A percentile compares a stretch with the other conserved stretches of the same genome.
Evolutionary conservation across 2,329 filamentous ascomycete genomes (phyloP).

Genomic region (Clarireedia hainanense): DNA sequence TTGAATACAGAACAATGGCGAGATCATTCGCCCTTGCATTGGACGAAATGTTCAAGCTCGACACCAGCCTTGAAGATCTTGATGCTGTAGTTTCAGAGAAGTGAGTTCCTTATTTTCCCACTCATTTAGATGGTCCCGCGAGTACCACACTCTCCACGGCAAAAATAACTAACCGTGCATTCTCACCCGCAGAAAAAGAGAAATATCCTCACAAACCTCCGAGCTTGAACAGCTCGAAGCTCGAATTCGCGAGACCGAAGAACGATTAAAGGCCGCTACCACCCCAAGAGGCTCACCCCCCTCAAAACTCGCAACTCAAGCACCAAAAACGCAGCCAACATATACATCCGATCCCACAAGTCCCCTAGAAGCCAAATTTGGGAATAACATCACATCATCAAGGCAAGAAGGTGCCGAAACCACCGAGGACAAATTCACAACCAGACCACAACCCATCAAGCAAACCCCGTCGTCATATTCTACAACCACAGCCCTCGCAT

Average conservation of each 20-base stretch:
- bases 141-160: too few relatives aligned
- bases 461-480: background rate
- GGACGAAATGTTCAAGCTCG: conserved; percentile 83
- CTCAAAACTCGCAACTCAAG: background rate
- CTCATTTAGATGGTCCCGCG: background rate
- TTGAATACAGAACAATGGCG: conserved; percentile 62
- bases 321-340: background rate
- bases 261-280: conserved; percentile 48
- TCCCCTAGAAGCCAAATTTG: conserved; percentile 6
- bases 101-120: conserved; percentile 37
- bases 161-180: background rate
- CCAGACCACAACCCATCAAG: conserved; percentile 1
- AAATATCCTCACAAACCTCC: conserved; percentile 62
- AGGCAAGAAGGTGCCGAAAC: background rate
- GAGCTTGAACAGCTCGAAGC: conserved; percentile 84
- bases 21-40: conserved; percentile 80
- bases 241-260: conserved; percentile 76
- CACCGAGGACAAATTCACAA: background rate
- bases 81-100: conserved; percentile 72
- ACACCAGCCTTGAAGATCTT: conserved; percentile 66
- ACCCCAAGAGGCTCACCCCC: conserved; percentile 4
- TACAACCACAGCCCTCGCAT: background rate
- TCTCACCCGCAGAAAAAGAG: conserved; percentile 57
- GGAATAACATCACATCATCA: background rate
- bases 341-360: background rate